A percentile compares a stretch with the other conserved stretches of the same genome.
These are phyloP conservation scores for Aspergillus neotritici DNA, from an alignment of 2,329 filamentous ascomycete genomes.

Conservation along the genomic window DNA sequence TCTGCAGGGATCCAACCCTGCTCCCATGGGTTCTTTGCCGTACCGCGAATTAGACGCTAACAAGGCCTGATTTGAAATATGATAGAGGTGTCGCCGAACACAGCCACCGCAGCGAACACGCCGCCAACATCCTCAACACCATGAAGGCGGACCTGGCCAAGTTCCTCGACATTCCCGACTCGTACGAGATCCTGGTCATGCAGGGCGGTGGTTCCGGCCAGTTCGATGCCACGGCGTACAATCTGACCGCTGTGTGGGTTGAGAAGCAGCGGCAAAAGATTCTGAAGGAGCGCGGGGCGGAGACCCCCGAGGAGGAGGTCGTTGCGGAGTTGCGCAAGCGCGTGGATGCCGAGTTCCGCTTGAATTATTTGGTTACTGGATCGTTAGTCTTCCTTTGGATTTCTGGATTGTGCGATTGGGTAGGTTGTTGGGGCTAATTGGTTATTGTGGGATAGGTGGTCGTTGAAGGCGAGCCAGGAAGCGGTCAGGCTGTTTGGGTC, in stretches of 20 bases:
- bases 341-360: constrained; percentile 64
- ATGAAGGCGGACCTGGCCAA: constrained; percentile 67
- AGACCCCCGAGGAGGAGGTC: constrained; percentile 50
- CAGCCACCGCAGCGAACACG: constrained; percentile 76
- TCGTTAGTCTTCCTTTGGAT: constrained; percentile 32
- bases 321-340: constrained; percentile 57
- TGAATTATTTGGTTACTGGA: constrained; percentile 89
- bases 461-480: constrained; percentile 81
- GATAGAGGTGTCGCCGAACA: constrained; percentile 71
- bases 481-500: constrained; percentile 69
- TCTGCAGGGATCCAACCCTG: not conserved
- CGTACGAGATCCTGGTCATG: constrained; percentile 73
- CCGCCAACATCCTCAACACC: constrained; percentile 70
- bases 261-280: constrained; percentile 56
- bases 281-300: constrained; percentile 40
- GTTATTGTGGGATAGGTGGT: constrained; percentile 52
- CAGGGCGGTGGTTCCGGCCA: constrained; percentile 74
- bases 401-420: not conserved
- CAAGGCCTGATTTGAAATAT: too few relatives aligned
- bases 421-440: constrained; percentile 2
- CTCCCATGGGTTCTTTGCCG: constrained; percentile 3
- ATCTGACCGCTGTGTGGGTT: constrained; percentile 79
- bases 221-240: constrained; percentile 79
- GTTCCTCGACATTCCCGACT: constrained; percentile 74
- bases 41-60: too few relatives aligned